phyloP scores from a whole-genome alignment of 106 monocot species.

The Dioscorea alata region DNA sequence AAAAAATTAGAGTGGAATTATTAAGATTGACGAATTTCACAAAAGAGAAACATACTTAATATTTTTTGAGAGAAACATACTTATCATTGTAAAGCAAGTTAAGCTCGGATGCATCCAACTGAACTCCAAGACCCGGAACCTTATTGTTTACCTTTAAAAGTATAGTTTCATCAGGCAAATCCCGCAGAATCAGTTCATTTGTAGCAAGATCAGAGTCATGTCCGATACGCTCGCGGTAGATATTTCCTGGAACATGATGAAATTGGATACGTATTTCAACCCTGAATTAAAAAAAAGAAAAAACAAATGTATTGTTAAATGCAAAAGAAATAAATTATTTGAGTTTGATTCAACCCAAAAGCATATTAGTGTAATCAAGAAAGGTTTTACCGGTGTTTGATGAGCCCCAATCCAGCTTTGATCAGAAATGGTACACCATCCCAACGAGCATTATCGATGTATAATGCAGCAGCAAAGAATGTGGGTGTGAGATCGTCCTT shows the following conservation, averaged over 20 bases:
- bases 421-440: constrained; percentile 91
- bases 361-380: no score
- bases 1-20: not conserved
- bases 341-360: no score
- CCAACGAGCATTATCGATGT: constrained; percentile 91
- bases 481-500: constrained; percentile 60
- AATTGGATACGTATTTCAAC: constrained; percentile 89
- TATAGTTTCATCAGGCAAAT: constrained; percentile 72
- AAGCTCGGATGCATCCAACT: constrained; percentile 82
- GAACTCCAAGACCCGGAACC: constrained; percentile 74
- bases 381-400: constrained; percentile 64
- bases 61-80: constrained; percentile 22
- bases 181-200: constrained; percentile 71
- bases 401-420: constrained; percentile 72
- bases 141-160: constrained; percentile 82
- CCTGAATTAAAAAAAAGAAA: constrained; percentile 15
- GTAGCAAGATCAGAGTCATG: constrained; percentile 70
- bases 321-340: no score
- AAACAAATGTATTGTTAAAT: not conserved
- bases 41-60: not conserved
- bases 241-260: constrained; percentile 75
- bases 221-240: constrained; percentile 68
- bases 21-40: no score
- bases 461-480: constrained; percentile 83
- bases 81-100: constrained; percentile 81